Evolutionary conservation across 225 moss, liverwort and hornwort genomes (phyloP), one percentile per base, ranked within the genome.

Genomic region (Polytrichum formosum): DNA sequence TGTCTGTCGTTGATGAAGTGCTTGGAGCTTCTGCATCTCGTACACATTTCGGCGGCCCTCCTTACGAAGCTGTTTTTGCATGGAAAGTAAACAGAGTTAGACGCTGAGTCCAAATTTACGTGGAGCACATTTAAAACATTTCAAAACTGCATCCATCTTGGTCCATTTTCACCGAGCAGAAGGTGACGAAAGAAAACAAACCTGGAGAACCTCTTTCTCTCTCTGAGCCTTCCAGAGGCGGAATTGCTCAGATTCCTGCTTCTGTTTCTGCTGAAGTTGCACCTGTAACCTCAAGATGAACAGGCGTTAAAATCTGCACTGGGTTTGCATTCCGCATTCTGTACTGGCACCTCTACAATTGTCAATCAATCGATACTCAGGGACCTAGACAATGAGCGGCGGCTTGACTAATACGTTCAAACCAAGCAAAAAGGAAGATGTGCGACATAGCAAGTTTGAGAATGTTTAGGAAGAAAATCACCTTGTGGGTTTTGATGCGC

Each of bases 21-120:
- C 97, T 84, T 98, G 90, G 61, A 94, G 88, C 76, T 98, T 98
- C 79, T 92, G 91, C 97, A 92, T 98, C 76, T 98, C 97, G 73
- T 90, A 94, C 77, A 86, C 92, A 68, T 88, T 98, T 67, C 90
- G 85, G 73, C 97, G 92, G 10, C 92, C 94, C 70, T 98, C 97
- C 73, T 98, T 98, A 26, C 94, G 91, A 59, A 98, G 88, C 97
- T 98, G 79, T 71, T 72, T 20, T 46, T 46, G 46, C 4, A 46
- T 3, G 46, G 46, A 46, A 46, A 46, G 2, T 46, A 46, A 16
- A 46, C 46, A 46, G 3, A 7, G 13, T 46, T 13, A 46, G 13
- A 46, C 13, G 13, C 13, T 46, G 46, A 16, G 2, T 46, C 16
- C 13, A 4, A 2, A 7, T 16, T 37, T 46, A 13, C 3, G 13